Evolutionary conservation across 108 stramenopile genomes (phyloP).

Genomic region (Nitzschia putrida): DNA sequence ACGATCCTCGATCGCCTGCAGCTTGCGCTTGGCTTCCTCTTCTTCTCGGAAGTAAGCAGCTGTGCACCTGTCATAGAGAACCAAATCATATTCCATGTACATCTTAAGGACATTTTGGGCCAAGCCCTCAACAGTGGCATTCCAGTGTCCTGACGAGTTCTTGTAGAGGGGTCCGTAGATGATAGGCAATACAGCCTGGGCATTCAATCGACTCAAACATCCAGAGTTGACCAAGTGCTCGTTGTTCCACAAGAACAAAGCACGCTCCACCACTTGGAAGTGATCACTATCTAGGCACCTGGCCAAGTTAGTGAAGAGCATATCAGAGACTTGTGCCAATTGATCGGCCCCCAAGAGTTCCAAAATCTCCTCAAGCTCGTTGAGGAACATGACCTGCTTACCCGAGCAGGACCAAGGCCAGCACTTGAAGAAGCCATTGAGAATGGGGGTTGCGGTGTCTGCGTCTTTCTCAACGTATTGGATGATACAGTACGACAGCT

Average conservation of each 20-base stretch:
- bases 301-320: constrained; percentile 89
- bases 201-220: constrained; percentile 81
- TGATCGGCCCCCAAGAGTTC: constrained; percentile 92
- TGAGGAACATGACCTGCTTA: constrained; percentile 96
- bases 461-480: constrained; percentile 99
- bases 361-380: constrained; percentile 97
- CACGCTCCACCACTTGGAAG: constrained; percentile 96
- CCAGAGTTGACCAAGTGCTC: constrained; percentile 94
- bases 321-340: constrained; percentile 80
- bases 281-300: constrained; percentile 93
- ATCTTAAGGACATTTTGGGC: constrained; percentile 95
- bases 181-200: constrained; percentile 88
- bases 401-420: constrained; percentile 96
- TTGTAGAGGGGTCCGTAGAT: constrained; percentile 94
- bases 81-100: constrained; percentile 94
- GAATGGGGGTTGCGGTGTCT: constrained; percentile 94
- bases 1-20: constrained; percentile 69
- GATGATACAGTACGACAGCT: constrained; percentile 98
- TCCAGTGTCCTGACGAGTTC: constrained; percentile 97
- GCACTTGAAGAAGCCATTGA: constrained; percentile 95
- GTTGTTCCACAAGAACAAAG: constrained; percentile 98
- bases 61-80: constrained; percentile 86
- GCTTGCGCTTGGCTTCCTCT: constrained; percentile 87
- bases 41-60: constrained; percentile 82
- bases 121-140: constrained; percentile 96